phyloP scores from a whole-genome alignment of 2,329 filamentous ascomycete genomes.

The Fusarium scirpi region DNA sequence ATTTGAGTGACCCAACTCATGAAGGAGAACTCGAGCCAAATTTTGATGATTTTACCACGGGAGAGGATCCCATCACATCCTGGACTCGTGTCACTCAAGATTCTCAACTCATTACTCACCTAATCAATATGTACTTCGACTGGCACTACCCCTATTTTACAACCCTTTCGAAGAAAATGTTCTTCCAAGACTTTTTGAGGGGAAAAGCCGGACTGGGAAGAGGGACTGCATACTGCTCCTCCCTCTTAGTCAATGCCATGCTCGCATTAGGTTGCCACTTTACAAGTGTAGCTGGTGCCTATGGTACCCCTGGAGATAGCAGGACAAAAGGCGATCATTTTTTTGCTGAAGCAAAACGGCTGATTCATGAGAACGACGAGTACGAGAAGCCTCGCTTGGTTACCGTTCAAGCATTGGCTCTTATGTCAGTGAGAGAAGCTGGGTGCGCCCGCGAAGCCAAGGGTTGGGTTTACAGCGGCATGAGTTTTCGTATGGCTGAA shows the following conservation, averaged over 20 bases:
- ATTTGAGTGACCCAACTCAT: conserved; percentile 68
- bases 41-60: conserved; percentile 60
- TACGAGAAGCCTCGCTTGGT: conserved; percentile 89
- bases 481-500: conserved; percentile 97
- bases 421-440: conserved; percentile 97
- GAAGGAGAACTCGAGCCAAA: conserved; percentile 56
- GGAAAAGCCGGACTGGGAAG: conserved; percentile 71
- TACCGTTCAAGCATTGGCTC: conserved; percentile 90
- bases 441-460: conserved; percentile 94
- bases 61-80: conserved; percentile 79
- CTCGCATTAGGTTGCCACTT: conserved; percentile 94
- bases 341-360: conserved; percentile 90
- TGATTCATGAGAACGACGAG: conserved; percentile 92
- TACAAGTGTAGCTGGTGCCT: conserved; percentile 79
- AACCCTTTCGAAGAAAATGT: conserved; percentile 85
- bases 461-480: conserved; percentile 98
- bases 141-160: conserved; percentile 99
- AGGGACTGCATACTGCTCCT: conserved; percentile 82
- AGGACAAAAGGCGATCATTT: conserved; percentile 95
- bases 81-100: conserved; percentile 92
- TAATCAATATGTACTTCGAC: conserved; percentile 97
- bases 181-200: conserved; percentile 84
- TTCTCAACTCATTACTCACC: conserved; percentile 80
- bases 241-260: conserved; percentile 93
- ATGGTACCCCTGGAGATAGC: conserved; percentile 77